phyloP scores from a whole-genome alignment of 768 basidiomycete species.

The Crepidotus variabilis region DNA sequence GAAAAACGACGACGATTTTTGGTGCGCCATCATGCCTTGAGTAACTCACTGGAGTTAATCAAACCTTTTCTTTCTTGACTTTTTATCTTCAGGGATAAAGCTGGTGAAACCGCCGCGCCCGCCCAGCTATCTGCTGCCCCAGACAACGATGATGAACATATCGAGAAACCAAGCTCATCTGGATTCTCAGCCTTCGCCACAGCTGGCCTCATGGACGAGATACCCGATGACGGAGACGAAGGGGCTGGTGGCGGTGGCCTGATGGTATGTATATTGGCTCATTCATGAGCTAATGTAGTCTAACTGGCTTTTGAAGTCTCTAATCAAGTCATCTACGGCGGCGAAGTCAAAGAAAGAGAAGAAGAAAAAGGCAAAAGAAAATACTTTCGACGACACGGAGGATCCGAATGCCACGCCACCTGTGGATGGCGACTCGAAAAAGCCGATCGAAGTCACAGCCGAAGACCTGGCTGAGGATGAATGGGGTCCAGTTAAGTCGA shows the following conservation, averaged over 20 bases:
- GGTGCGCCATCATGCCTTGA: conserved; percentile 39
- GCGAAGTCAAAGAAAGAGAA: conserved; percentile 41
- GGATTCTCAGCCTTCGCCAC: conserved; percentile 53
- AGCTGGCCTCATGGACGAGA: conserved; percentile 39
- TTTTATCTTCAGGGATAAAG: conserved; percentile 48
- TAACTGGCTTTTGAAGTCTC: conserved; percentile 41
- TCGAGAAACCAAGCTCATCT: conserved; percentile 21
- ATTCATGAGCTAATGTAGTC: background rate
- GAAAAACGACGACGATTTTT: conserved; percentile 79
- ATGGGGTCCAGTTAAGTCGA: conserved; percentile 60
- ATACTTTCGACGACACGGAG: conserved; percentile 27
- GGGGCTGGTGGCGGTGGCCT: conserved; percentile 71
- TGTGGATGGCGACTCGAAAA: conserved; percentile 28
- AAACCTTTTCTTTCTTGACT: conserved; percentile 16
- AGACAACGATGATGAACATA: conserved; percentile 33
- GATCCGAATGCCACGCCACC: conserved; percentile 22
- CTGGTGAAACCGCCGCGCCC: conserved; percentile 52
- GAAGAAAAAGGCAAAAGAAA: conserved; percentile 49
- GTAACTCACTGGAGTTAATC: conserved; percentile 3
- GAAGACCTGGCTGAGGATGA: conserved; percentile 75
- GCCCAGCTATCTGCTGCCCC: conserved; percentile 30
- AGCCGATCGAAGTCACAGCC: conserved; percentile 52
- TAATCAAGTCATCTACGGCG: conserved; percentile 48
- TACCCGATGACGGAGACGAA: conserved; percentile 42
- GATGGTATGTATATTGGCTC: conserved; percentile 48